These are phyloP conservation scores for Microdochium nivale DNA, from an alignment of 2,329 filamentous ascomycete species.

Conservation along the genomic window DNA sequence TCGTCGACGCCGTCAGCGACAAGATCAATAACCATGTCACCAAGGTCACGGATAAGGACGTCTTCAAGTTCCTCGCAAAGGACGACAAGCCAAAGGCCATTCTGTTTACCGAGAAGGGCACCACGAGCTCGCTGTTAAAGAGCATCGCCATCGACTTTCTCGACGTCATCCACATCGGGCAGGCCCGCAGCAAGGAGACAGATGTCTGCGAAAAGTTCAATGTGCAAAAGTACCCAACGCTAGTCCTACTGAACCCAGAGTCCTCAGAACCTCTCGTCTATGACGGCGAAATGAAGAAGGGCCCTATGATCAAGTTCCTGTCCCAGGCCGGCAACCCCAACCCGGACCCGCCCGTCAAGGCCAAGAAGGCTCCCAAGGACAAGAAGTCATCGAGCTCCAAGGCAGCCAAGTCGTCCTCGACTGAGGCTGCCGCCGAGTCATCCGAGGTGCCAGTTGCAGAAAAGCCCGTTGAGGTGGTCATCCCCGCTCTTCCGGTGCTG, in stretches of 20 bases:
- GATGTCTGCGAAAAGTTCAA: constrained; percentile 65
- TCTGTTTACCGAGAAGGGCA: constrained; percentile 88
- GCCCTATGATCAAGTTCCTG: constrained; percentile 72
- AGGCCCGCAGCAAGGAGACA: constrained; percentile 75
- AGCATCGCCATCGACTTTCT: constrained; percentile 87
- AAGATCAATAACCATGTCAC: constrained; percentile 91
- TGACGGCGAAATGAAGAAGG: constrained; percentile 78
- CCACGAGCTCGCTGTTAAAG: constrained; percentile 73
- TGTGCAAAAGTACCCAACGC: constrained; percentile 67
- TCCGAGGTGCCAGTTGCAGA: constrained; percentile 25
- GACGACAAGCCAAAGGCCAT: constrained; percentile 72
- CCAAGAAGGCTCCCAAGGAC: constrained; percentile 13
- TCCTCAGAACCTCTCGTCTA: constrained; percentile 63
- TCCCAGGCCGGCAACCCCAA: constrained; percentile 73
- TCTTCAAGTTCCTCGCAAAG: constrained; percentile 64
- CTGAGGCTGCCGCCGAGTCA: constrained; percentile 27
- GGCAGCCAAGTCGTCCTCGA: constrained; percentile 30
- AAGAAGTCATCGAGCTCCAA: constrained; percentile 31
- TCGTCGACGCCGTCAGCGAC: constrained; percentile 75
- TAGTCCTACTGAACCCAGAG: constrained; percentile 70
- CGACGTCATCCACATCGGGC: constrained; percentile 68
- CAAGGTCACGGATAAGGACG: constrained; percentile 67
- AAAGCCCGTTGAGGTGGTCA: constrained; percentile 41
- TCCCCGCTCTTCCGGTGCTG: constrained; percentile 28
- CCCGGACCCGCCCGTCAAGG: constrained; percentile 43